Percentiles rank a stretch among this genome's conserved stretches.
Evolutionary conservation across 2,329 filamentous ascomycete species (phyloP).

Genomic region (Venturia asperata): DNA sequence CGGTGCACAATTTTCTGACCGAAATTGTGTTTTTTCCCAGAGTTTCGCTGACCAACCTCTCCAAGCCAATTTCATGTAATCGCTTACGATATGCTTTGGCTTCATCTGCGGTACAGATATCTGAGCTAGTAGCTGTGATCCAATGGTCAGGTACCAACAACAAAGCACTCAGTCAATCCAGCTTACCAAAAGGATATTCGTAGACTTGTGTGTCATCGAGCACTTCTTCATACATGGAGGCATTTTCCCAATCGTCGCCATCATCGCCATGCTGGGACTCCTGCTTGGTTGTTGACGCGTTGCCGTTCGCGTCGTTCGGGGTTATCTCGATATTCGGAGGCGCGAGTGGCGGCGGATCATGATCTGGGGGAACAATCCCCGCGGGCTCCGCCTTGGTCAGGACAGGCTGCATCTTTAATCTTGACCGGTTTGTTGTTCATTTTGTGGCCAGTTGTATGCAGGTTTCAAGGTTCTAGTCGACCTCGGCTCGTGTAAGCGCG

Average conservation of each 20-base stretch:
- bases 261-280: not conserved
- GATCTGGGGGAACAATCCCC: not conserved
- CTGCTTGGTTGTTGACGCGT: not conserved
- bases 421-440: constrained; percentile 9
- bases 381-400: constrained; percentile 13
- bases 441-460: constrained; percentile 1
- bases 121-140: constrained; percentile 23
- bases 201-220: constrained; percentile 24
- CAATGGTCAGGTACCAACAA: not conserved
- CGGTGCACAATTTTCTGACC: constrained; percentile 76
- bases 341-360: not conserved
- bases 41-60: constrained; percentile 66
- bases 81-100: constrained; percentile 60
- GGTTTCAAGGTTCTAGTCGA: not conserved
- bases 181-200: constrained; percentile 31
- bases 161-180: constrained; percentile 16
- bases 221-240: constrained; percentile 25
- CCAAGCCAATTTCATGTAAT: constrained; percentile 68
- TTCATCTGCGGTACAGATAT: constrained; percentile 43
- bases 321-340: not conserved
- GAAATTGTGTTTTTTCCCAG: constrained; percentile 62
- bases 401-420: constrained; percentile 16
- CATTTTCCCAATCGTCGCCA: constrained; percentile 26
- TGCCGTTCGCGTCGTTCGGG: not conserved
- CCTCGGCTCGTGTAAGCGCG: not conserved